phyloP scores from a whole-genome alignment of 371 early-diverging fungal genomes.

The Nematocida sp. region DNA sequence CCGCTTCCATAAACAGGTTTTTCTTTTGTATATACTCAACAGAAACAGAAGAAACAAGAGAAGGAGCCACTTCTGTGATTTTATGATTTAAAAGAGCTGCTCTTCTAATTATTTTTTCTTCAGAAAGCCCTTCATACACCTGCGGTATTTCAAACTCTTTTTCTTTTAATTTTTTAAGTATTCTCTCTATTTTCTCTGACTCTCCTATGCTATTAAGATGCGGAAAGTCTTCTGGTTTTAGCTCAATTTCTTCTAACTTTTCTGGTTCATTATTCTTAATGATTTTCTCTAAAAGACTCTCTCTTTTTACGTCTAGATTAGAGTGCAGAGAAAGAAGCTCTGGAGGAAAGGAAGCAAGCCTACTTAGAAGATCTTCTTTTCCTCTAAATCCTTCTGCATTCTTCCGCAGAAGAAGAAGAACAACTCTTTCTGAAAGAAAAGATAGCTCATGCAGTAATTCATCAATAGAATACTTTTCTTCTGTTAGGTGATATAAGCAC shows the following conservation, averaged over 20 bases:
- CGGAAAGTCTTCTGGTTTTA: slow-evolving; percentile 22
- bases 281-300: slow-evolving; percentile 6
- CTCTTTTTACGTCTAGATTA: not conserved
- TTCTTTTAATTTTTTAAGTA: not conserved
- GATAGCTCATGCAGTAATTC: too few relatives aligned
- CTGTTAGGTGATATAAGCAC: not conserved
- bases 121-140: slow-evolving; percentile 26
- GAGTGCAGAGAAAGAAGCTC: too few relatives aligned
- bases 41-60: not conserved
- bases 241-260: not conserved
- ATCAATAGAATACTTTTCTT: not conserved
- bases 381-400: too few relatives aligned
- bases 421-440: too few relatives aligned
- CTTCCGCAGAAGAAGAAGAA: too few relatives aligned
- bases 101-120: slow-evolving; percentile 12
- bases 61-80: slow-evolving; percentile 1
- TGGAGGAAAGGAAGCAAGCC: too few relatives aligned
- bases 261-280: not conserved
- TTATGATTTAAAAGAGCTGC: not conserved
- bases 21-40: slow-evolving; percentile 7
- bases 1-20: slow-evolving; percentile 12
- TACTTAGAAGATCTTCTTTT: too few relatives aligned
- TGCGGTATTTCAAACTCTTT: not conserved
- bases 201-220: slow-evolving; percentile 17
- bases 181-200: slow-evolving; percentile 18